Evolutionary conservation across 106 monocot species (phyloP).

Genomic region (Narthecium ossifragum): DNA sequence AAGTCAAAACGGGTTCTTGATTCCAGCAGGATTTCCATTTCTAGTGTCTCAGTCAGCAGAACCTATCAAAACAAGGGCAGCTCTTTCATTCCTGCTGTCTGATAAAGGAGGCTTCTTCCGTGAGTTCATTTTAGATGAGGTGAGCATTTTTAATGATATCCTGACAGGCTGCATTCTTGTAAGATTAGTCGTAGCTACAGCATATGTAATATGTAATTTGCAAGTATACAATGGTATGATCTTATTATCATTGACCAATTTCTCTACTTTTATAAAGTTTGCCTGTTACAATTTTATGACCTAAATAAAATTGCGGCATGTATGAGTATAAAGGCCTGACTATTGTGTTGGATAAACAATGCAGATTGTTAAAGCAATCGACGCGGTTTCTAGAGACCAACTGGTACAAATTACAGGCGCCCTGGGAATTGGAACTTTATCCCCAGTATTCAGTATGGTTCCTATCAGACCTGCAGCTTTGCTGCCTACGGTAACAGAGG

Average conservation of each 20-base stretch:
- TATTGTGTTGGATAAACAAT: too few species aligned
- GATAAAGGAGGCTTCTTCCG: slow-evolving; percentile 88
- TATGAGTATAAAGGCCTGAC: too few species aligned
- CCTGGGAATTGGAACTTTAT: slow-evolving; percentile 55
- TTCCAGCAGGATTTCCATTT: slow-evolving; percentile 50
- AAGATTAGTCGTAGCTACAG: not conserved
- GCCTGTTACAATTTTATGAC: too few species aligned
- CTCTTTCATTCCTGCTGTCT: slow-evolving; percentile 78
- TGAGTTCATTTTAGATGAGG: slow-evolving; percentile 97
- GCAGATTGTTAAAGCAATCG: slow-evolving; percentile 96
- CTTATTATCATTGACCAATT: too few species aligned
- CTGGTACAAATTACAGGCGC: slow-evolving; percentile 51
- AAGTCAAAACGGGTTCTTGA: slow-evolving; percentile 30
- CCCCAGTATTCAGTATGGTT: slow-evolving; percentile 82
- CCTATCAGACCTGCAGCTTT: slow-evolving; percentile 57
- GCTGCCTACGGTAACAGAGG: slow-evolving; percentile 78
- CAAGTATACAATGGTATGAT: too few species aligned
- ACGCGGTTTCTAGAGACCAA: slow-evolving; percentile 93
- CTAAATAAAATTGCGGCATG: too few species aligned
- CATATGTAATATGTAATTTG: not conserved
- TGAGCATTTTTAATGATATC: slow-evolving; percentile 21
- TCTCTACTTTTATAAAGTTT: too few species aligned
- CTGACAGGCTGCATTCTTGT: not conserved
- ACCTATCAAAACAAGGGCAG: slow-evolving; percentile 78
- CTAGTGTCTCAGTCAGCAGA: slow-evolving; percentile 34